phyloP scores from a whole-genome alignment of 371 early-diverging fungal species.

The Fennellomyces sp. region DNA sequence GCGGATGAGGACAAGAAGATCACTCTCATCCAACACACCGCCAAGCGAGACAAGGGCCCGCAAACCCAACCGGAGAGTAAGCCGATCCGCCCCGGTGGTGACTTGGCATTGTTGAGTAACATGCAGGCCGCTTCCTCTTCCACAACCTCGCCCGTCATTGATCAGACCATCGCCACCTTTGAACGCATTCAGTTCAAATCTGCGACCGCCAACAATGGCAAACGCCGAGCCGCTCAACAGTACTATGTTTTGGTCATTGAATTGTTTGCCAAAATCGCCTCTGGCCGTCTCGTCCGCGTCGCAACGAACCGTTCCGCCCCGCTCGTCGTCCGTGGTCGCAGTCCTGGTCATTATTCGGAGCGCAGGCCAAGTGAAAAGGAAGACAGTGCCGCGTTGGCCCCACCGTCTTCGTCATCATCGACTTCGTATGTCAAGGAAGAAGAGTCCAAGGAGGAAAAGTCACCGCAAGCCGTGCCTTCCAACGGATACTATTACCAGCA shows the following conservation, averaged over 20 bases:
- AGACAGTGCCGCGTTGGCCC: neutral
- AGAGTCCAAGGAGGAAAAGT: too few relatives aligned
- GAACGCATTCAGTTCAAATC: conserved; percentile 94
- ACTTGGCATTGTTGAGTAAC: conserved; percentile 41
- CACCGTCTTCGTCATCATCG: neutral
- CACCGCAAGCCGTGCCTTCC: neutral
- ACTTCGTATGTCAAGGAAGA: too few relatives aligned
- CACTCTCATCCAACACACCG: conserved; percentile 85
- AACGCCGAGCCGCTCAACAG: conserved; percentile 86
- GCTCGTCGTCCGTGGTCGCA: conserved; percentile 88
- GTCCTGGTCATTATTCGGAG: conserved; percentile 89
- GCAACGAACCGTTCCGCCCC: conserved; percentile 74
- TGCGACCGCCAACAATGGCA: conserved; percentile 92
- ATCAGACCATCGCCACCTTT: conserved; percentile 71
- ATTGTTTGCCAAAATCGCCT: conserved; percentile 59
- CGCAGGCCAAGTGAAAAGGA: neutral
- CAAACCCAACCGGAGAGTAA: conserved; percentile 73
- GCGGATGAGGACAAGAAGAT: conserved; percentile 68
- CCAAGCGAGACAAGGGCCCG: conserved; percentile 94
- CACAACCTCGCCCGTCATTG: conserved; percentile 26
- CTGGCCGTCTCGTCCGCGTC: conserved; percentile 54
- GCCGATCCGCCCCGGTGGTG: conserved; percentile 61
- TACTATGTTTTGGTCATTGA: conserved; percentile 77
- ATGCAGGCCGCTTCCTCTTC: conserved; percentile 42
- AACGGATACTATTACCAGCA: conserved; percentile 3